Evolutionary conservation across 2,329 filamentous ascomycete genomes (phyloP), one percentile per base, ranked within the genome.

Genomic region (Sporothrix sp.): DNA sequence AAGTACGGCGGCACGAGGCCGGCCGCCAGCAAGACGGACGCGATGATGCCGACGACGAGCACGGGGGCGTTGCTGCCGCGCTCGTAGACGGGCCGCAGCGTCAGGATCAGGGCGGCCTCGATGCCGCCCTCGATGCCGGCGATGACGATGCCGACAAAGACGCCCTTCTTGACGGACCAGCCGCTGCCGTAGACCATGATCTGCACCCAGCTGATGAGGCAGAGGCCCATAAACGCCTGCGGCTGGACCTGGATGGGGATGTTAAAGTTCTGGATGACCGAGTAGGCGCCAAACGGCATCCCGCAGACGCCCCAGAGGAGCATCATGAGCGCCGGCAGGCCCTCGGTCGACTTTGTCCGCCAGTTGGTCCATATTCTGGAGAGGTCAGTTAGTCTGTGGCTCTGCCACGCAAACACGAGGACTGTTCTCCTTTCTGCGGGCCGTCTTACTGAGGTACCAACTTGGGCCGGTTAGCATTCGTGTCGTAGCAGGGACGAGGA

Each of bases 1-100:
- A 72, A 72, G 57, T 81, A 84, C 0, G 79, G 78, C 2, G 78
- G 76, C 4, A 84, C 58, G 10, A 84, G 63, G 1, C 81, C 81
- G 2, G 66, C 60, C 2, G 71, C 72, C 7, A 84, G 68, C 7
- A 83, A 67, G 9, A 82, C 65, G 2, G 77, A 71, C 2, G 79
- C 78, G 25, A 78, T 61, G 21, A 81, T 69, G 6, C 80, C 81
- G 39, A 84, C 69, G 3, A 78, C 64, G 25, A 75, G 63, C 49
- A 78, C 69, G 0, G 79, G 77, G 60, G 71, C 75, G 30, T 70
- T 66, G 16, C 76, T 67, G 0, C 79, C 79, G 14, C 65, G 65
- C 6, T 66, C 62, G 54, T 82, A 81, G 1, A 78, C 67, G 1
- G 74, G 75, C 72, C 78, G 53, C 18, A 84, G 62, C 0, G 73